These are phyloP conservation scores for Kluyveromyces marxianus DNA, from an alignment of 1,139 yeast species.

Conservation along the genomic window DNA sequence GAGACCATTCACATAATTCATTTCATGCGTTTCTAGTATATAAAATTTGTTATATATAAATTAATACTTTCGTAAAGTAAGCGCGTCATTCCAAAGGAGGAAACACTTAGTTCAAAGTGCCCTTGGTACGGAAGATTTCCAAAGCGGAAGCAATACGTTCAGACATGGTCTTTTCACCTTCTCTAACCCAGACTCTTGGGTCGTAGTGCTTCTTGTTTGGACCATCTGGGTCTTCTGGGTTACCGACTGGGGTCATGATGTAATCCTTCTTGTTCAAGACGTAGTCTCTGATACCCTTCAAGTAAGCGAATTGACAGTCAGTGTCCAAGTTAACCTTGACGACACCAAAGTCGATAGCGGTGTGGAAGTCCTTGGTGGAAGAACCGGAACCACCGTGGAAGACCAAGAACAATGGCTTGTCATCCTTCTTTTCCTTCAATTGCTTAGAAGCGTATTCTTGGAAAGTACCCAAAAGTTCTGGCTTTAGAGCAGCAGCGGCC, in stretches of 20 bases:
- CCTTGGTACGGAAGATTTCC: slow-evolving; percentile 74
- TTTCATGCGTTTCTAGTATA: neutral
- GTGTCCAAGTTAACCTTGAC: slow-evolving; percentile 99
- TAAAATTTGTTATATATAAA: neutral
- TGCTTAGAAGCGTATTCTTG: slow-evolving; percentile 69
- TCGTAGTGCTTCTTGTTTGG: slow-evolving; percentile 99
- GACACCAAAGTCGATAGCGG: slow-evolving; percentile 88
- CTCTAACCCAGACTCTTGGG: slow-evolving; percentile 99
- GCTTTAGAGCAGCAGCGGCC: slow-evolving; percentile 95
- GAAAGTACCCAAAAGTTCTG: slow-evolving; percentile 93
- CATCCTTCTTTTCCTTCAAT: slow-evolving; percentile 37
- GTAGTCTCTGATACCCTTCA: slow-evolving; percentile 94
- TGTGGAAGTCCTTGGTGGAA: slow-evolving; percentile 80
- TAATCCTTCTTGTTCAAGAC: slow-evolving; percentile 93
- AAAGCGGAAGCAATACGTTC: slow-evolving; percentile 79
- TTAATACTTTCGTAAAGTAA: neutral
- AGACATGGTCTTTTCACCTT: slow-evolving; percentile 98
- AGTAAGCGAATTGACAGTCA: slow-evolving; percentile 97
- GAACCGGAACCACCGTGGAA: slow-evolving; percentile 99
- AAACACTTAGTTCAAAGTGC: slow-evolving; percentile 36
- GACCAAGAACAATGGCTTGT: slow-evolving; percentile 86
- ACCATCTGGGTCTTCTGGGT: slow-evolving; percentile 98
- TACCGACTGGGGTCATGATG: slow-evolving; percentile 82
- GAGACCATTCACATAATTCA: neutral
- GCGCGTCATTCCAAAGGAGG: neutral